Evolutionary conservation across 73 alveolate species (phyloP).

Genomic region (Paramecium sonneborni): DNA sequence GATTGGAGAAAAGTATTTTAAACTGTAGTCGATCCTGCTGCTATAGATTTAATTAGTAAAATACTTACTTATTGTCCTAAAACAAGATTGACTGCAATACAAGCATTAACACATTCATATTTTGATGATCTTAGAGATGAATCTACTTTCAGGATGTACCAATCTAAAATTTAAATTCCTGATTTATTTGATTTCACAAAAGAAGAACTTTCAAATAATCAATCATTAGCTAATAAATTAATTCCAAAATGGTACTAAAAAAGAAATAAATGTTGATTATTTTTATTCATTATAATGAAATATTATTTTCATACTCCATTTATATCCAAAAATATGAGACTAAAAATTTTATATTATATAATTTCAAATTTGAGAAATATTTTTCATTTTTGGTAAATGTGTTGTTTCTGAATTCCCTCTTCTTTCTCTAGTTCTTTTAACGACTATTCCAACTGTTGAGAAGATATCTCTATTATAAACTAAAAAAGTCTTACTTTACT

Average conservation of each 20-base stretch:
- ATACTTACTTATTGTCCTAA: constrained; percentile 83
- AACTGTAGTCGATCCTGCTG: constrained; percentile 27
- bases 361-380: not conserved
- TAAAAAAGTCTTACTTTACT: not conserved
- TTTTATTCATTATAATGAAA: not conserved
- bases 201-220: constrained; percentile 18
- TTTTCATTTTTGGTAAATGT: not conserved
- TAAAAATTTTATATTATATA: not conserved
- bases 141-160: not conserved
- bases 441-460: not conserved
- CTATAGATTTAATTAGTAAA: constrained; percentile 60
- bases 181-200: constrained; percentile 58
- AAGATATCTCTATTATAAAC: not conserved
- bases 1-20: constrained; percentile 42
- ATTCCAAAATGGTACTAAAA: constrained; percentile 42
- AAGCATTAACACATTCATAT: constrained; percentile 88
- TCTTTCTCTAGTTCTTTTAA: constrained; percentile 23
- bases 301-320: not conserved
- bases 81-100: constrained; percentile 78
- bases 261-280: not conserved
- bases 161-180: constrained; percentile 1
- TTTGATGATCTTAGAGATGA: constrained; percentile 87
- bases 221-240: not conserved
- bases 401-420: not conserved
- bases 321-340: not conserved